phyloP scores from a whole-genome alignment of 2,329 filamentous ascomycete species.

The Fusarium sp. region DNA sequence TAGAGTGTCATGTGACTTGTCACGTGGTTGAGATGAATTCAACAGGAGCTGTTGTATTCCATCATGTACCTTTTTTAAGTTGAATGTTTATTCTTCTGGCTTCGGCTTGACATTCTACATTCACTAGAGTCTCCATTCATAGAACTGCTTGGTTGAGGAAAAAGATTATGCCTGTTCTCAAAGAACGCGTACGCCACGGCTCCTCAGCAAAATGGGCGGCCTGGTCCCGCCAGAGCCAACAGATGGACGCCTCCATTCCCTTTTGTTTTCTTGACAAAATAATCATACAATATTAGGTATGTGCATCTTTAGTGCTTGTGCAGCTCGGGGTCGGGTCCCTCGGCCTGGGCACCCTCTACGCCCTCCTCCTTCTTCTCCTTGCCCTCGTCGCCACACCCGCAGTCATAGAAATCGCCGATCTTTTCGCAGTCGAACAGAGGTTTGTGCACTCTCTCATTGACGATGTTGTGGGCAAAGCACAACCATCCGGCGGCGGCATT shows the following conservation, averaged over 20 bases:
- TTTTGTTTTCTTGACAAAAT: constrained; percentile 9
- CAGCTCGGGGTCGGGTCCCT: constrained; percentile 35
- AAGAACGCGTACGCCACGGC: constrained; percentile 23
- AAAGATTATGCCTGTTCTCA: not conserved
- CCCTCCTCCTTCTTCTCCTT: constrained; percentile 56
- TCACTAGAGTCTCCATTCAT: not conserved
- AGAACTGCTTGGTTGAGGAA: constrained; percentile 3
- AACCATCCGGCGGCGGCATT: constrained; percentile 78
- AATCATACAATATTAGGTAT: constrained; percentile 19
- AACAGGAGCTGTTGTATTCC: not conserved
- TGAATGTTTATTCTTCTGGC: too few species aligned
- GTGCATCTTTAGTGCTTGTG: constrained; percentile 39
- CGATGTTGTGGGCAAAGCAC: constrained; percentile 78
- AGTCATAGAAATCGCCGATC: constrained; percentile 81
- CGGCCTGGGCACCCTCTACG: constrained; percentile 37
- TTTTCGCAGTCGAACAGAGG: constrained; percentile 75
- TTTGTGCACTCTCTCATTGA: constrained; percentile 76
- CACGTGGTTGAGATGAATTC: constrained; percentile 40
- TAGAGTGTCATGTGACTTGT: constrained; percentile 20
- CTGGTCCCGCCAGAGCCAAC: constrained; percentile 46
- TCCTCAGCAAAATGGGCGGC: constrained; percentile 8
- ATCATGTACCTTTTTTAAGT: too few species aligned
- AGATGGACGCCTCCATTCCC: constrained; percentile 14
- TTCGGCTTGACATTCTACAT: not conserved
- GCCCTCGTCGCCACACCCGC: constrained; percentile 78